Conservation (phyloP, 257 asterid genomes). For the Eustoma russellianum region DNA sequence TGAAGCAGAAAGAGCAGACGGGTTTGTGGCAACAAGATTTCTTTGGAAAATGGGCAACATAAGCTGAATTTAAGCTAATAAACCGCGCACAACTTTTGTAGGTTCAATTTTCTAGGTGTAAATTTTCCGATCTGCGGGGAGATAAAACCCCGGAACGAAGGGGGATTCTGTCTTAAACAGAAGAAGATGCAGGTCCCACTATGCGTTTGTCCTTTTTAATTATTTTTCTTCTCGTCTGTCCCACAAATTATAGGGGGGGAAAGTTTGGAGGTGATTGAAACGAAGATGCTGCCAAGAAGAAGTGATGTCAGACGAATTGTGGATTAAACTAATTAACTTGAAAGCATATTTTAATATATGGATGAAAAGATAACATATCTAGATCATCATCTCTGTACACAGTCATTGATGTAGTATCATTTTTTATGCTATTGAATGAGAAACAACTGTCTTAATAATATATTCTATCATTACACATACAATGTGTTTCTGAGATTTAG, state of each 20-base stretch:
- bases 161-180: slow-evolving; percentile 41
- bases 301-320: background rate
- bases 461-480: no score
- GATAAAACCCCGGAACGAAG: slow-evolving; percentile 51
- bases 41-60: background rate
- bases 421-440: no score
- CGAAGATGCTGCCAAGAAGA: slow-evolving; percentile 19
- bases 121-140: slow-evolving; percentile 35
- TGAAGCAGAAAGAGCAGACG: background rate
- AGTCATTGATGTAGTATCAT: no score
- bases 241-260: no score
- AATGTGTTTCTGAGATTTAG: no score
- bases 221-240: slow-evolving; percentile 12
- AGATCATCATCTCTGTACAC: no score
- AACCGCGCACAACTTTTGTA: slow-evolving; percentile 20
- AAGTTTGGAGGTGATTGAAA: slow-evolving; percentile 18
- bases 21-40: background rate
- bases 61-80: slow-evolving; percentile 15
- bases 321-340: no score
- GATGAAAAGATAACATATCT: no score
- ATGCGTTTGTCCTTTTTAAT: slow-evolving; percentile 23
- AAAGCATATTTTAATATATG: no score
- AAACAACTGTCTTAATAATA: no score
- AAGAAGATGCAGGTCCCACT: slow-evolving; percentile 22
- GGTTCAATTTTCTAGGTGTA: slow-evolving; percentile 8